These are phyloP conservation scores for Rubia tinctorum DNA, from an alignment of 305 asterid genomes.

Conservation along the genomic window DNA sequence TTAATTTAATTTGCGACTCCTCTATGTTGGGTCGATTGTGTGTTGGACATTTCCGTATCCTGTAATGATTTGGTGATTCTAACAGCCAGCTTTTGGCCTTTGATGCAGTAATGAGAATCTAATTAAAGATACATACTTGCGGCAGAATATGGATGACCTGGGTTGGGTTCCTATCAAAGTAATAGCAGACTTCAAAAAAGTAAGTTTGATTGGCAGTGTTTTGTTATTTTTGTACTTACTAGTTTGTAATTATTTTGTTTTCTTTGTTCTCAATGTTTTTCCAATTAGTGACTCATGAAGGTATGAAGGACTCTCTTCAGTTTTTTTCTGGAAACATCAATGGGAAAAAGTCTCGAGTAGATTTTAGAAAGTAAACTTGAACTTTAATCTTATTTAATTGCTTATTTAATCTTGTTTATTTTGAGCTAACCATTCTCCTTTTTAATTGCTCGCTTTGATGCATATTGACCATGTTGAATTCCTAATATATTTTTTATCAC, in stretches of 20 bases:
- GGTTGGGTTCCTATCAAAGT: conserved; percentile 78
- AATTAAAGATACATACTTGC: conserved; percentile 59
- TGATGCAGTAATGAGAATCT: conserved; percentile 63
- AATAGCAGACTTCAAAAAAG: conserved; percentile 74
- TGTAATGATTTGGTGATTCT: neutral
- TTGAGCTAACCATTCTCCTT: neutral
- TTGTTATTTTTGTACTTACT: neutral
- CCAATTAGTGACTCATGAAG: neutral
- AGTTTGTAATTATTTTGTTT: neutral
- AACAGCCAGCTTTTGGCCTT: neutral
- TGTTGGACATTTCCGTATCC: neutral
- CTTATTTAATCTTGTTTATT: neutral
- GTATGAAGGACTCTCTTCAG: neutral
- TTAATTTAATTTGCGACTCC: neutral
- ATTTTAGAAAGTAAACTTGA: neutral
- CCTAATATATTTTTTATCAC: too few relatives aligned
- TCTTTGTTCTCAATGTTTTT: neutral
- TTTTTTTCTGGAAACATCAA: neutral
- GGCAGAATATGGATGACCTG: conserved; percentile 67
- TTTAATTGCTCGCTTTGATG: neutral
- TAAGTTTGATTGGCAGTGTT: conserved; percentile 30
- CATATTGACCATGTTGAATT: neutral
- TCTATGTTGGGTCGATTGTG: neutral
- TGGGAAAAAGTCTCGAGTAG: neutral
- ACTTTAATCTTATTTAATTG: too few relatives aligned